Percentiles rank a stretch among this genome's conserved stretches.
These are phyloP conservation scores for Monosporascus sp. DNA, from an alignment of 2,329 filamentous ascomycete genomes.

Conservation along the genomic window DNA sequence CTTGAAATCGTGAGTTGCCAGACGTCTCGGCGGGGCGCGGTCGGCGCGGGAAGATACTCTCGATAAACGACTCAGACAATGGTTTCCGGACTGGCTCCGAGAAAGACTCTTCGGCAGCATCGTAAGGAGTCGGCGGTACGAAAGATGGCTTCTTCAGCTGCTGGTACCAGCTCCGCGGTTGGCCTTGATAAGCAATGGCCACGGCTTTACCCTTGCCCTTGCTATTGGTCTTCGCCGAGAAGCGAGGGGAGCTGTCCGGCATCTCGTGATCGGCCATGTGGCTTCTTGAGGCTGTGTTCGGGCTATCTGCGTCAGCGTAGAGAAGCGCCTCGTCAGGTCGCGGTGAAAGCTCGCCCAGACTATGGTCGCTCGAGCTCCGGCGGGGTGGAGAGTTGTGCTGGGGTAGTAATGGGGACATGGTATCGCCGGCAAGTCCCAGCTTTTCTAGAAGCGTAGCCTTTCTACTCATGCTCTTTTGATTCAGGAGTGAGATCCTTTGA, in stretches of 20 bases:
- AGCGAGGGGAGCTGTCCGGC: not conserved
- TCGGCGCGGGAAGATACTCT: conserved; percentile 21
- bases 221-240: not conserved
- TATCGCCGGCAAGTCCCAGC: conserved; percentile 17
- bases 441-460: conserved; percentile 20
- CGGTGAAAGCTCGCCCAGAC: conserved; percentile 25
- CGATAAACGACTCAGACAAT: conserved; percentile 19
- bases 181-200: conserved; percentile 11
- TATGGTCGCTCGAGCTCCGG: conserved; percentile 19
- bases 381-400: conserved; percentile 15
- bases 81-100: conserved; percentile 8
- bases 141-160: conserved; percentile 3
- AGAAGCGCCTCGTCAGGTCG: conserved; percentile 23
- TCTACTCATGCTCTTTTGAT: conserved; percentile 18
- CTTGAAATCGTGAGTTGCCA: conserved; percentile 10
- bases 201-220: conserved; percentile 15
- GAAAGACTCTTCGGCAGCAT: conserved; percentile 18
- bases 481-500: not conserved
- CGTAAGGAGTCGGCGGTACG: conserved; percentile 9
- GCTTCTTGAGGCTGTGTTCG: conserved; percentile 1
- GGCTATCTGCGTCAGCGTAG: conserved; percentile 8
- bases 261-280: not conserved
- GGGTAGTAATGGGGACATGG: conserved; percentile 18
- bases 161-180: conserved; percentile 4
- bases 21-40: conserved; percentile 6